Percentiles rank a stretch among this genome's conserved stretches.
Conservation (phyloP, 1,139 yeast genomes). For the Hyphopichia pseudoburtonii region DNA sequence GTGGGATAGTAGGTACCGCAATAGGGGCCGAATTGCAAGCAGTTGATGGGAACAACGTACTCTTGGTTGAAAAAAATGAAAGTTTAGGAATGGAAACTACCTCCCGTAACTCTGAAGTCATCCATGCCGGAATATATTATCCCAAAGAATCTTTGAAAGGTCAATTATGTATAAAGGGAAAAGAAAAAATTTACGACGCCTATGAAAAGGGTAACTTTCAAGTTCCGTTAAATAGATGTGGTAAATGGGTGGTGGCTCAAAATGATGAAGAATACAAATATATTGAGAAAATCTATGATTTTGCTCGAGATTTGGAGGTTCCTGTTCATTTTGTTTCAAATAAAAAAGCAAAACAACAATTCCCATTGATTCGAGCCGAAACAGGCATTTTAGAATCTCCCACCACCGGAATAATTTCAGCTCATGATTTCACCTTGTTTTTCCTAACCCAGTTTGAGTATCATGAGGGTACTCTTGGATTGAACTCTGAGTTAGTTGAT, state of each 20-base stretch:
- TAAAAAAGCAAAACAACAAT: conserved; percentile 41
- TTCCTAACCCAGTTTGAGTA: conserved; percentile 53
- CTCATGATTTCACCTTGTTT: conserved; percentile 71
- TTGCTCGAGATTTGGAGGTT: conserved; percentile 53
- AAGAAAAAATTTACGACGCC: conserved; percentile 57
- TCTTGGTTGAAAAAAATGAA: conserved; percentile 67
- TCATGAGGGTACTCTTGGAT: conserved; percentile 63
- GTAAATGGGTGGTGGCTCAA: conserved; percentile 90
- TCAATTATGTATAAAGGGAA: conserved; percentile 71
- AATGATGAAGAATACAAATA: conserved; percentile 60
- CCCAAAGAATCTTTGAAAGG: conserved; percentile 70
- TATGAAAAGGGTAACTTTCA: conserved; percentile 43
- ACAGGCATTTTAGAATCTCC: conserved; percentile 73
- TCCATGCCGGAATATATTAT: conserved; percentile 87
- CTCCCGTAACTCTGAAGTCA: conserved; percentile 85
- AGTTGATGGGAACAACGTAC: conserved; percentile 44
- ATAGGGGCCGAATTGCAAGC: conserved; percentile 68
- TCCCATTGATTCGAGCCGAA: conserved; percentile 67
- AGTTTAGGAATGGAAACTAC: conserved; percentile 78
- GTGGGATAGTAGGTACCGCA: conserved; percentile 85
- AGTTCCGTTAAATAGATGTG: conserved; percentile 63
- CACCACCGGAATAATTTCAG: conserved; percentile 80
- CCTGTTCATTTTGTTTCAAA: conserved; percentile 58
- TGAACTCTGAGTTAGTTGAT: conserved; percentile 56
- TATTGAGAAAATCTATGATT: conserved; percentile 51